Conservation (phyloP, 129 eudicot species). For the Centaurea solstitialis region DNA sequence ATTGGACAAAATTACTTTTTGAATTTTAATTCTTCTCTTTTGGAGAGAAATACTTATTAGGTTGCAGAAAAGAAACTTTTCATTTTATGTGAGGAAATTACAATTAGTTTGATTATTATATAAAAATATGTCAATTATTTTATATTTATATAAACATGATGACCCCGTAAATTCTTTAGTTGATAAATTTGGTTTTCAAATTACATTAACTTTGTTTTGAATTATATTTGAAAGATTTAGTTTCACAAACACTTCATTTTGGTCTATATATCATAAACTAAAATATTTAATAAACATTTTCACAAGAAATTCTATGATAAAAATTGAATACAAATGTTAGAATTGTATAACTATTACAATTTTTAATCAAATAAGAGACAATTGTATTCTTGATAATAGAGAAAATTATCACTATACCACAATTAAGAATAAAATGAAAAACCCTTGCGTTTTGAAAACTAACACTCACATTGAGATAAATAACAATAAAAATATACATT, state of each 20-base stretch:
- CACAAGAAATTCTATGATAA: too few relatives aligned
- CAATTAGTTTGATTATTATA: not conserved
- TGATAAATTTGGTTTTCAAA: not conserved
- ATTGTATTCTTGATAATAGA: too few relatives aligned
- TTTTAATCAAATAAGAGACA: too few relatives aligned
- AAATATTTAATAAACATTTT: too few relatives aligned
- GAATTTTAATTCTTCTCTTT: constrained; percentile 5
- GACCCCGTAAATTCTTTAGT: not conserved
- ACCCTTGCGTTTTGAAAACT: not conserved
- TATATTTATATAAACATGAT: not conserved
- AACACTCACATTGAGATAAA: not conserved
- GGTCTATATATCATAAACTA: too few relatives aligned
- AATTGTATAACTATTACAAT: not conserved
- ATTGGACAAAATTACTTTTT: constrained; percentile 10
- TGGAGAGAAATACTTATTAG: not conserved
- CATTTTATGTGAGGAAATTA: not conserved
- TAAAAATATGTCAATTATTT: not conserved
- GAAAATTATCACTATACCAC: too few relatives aligned
- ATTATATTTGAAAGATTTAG: not conserved
- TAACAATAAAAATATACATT: too few relatives aligned
- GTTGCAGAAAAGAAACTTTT: not conserved
- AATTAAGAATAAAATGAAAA: too few relatives aligned
- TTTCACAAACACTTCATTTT: not conserved
- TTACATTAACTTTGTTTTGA: not conserved
- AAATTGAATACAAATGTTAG: too few relatives aligned